Conservation (phyloP, 176 grass and related monocot genomes). For the Zea luxurians region DNA sequence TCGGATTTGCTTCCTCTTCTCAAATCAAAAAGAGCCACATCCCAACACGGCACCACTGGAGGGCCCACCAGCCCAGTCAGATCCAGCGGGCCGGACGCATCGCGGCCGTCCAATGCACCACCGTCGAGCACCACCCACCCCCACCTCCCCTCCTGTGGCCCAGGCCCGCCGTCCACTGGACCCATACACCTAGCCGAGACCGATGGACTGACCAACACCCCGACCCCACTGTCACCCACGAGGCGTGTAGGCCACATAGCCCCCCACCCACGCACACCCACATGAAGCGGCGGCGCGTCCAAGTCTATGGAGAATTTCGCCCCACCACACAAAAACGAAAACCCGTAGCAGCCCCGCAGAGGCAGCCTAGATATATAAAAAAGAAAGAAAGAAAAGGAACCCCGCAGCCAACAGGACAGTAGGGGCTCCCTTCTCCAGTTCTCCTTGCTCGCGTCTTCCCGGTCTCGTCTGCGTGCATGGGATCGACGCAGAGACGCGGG, state of each 20-base stretch:
- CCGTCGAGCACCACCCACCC: not conserved
- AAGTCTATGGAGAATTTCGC: conserved; percentile 31
- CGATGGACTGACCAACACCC: not conserved
- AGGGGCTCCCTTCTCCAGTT: not conserved
- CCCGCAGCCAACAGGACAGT: conserved; percentile 22
- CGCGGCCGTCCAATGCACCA: conserved; percentile 3
- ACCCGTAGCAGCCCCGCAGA: not conserved
- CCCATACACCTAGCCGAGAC: no score
- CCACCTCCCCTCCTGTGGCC: not conserved
- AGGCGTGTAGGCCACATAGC: not conserved
- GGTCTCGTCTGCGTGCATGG: conserved; percentile 35
- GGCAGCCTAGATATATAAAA: not conserved
- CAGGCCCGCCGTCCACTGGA: not conserved
- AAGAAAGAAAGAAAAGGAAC: not conserved
- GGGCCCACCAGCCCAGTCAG: conserved; percentile 21
- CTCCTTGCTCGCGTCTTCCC: not conserved
- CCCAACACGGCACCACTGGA: not conserved
- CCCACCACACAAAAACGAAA: conserved; percentile 13
- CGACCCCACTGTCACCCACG: not conserved
- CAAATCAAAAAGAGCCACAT: not conserved
- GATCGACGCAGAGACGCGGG: conserved; percentile 42
- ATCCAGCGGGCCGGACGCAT: not conserved
- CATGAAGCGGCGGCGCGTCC: conserved; percentile 15
- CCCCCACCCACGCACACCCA: not conserved
- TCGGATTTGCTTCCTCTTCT: not conserved